Base-by-base conservation (phyloP, 768 basidiomycete genomes). In the Leccinum variicolor region DNA sequence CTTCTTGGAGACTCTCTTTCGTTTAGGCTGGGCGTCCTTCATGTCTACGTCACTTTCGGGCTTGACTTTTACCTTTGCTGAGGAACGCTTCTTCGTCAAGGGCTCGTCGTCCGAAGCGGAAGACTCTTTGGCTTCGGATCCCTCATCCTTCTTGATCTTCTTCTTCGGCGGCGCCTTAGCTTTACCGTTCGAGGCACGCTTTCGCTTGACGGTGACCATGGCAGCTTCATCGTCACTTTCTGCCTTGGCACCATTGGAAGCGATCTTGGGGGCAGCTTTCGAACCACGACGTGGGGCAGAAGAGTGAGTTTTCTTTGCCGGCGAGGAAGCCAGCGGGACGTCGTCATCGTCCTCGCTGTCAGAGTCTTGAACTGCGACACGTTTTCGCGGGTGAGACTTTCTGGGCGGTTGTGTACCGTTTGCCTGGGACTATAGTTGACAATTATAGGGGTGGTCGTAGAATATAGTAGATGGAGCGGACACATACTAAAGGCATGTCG, bases 291-390 rank as follows among this genome's bases (percentile, higher is more conserved):
- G 74, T n/a, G 75, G 70, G 4, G 74, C 69, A 47, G 74, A 70
- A 45, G 79, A 71, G 25, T 68, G 68, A 17, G 67, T 56, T 55
- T 73, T 74, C 73, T 89, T 90, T 4, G 75, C 78, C 19, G 87
- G 88, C 39, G 90, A 89, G 26, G 88, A 87, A 50, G 88, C 85
- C 39, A 90, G 79, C 53, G 87, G 88, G 17, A 76, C 76, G 55
- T 90, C 88, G 61, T 91, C 87, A 6, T 68, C 72, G 48, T 89
- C 88, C 59, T 84, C 87, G 28, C 85, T 87, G 52, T 84, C 81
- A 57, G 68, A 77, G 15, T 81, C 81, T 21, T 76, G 77, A 58
- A 79, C 78, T 26, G 74, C 69, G 25, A 76, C 87, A 67, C 86
- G 83, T 74, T 91, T 92, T 59, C 70, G 62, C 21, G 58, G 68